Conservation (phyloP, 805 yeast species). For the Metschnikowia orientalis region DNA sequence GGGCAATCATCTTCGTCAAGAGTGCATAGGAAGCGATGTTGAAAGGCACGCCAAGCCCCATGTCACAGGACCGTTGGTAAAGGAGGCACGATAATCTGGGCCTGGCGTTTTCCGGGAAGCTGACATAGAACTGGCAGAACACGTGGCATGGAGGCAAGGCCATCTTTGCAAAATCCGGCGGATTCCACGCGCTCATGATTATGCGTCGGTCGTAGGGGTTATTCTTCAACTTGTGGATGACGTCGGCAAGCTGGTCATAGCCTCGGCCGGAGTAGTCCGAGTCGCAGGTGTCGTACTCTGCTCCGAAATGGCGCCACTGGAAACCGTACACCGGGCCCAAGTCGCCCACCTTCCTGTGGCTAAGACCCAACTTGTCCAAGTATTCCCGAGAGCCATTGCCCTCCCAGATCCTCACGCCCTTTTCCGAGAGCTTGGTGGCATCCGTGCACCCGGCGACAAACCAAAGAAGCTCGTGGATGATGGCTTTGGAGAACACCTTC, state of each 20-base stretch:
- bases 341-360: conserved; percentile 84
- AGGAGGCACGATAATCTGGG: conserved; percentile 81
- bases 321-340: conserved; percentile 98
- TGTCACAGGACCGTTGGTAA: conserved; percentile 97
- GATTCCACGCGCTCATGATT: conserved; percentile 97
- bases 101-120: conserved; percentile 52
- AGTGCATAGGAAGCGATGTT: conserved; percentile 96
- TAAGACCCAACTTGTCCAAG: conserved; percentile 77
- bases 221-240: conserved; percentile 72
- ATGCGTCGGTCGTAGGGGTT: conserved; percentile 95
- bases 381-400: conserved; percentile 95
- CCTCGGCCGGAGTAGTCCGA: conserved; percentile 86
- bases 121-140: conserved; percentile 91
- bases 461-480: conserved; percentile 89
- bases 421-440: conserved; percentile 68
- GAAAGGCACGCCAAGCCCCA: conserved; percentile 99
- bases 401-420: conserved; percentile 97
- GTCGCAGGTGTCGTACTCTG: conserved; percentile 81
- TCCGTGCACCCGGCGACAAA: conserved; percentile 87
- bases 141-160: conserved; percentile 99
- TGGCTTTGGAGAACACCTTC: conserved; percentile 83
- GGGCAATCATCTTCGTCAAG: conserved; percentile 91
- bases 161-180: conserved; percentile 90
- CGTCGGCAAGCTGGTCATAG: conserved; percentile 78
- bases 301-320: conserved; percentile 99